Evolutionary conservation across 176 grass and related monocot species (phyloP), one percentile per base, ranked within the genome.

Genomic region (Elaeis guineensis): DNA sequence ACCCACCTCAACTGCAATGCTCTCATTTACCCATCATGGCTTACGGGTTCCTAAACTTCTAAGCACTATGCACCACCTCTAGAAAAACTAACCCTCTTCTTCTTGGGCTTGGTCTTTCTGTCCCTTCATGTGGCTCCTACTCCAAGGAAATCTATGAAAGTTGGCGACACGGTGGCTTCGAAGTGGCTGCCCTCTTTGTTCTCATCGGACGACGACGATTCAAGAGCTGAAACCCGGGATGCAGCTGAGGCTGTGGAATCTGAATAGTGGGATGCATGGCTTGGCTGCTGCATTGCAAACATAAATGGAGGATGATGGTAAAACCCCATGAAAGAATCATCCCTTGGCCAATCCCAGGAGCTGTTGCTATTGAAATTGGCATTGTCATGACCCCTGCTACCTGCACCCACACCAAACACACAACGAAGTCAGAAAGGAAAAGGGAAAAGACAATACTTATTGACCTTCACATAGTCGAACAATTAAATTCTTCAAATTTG

Each of bases 91-190:
- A 16, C 44, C 32, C 17, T 20, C 52, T 55, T 15, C 17, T 55
- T 20, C 52, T 55, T n/a, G 17, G 9, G 35, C 35, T 44, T 44
- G 35, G 35, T 1, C 35, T 12, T 44, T 44, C 35, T 12, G 35
- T 44, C 8, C 5, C 6, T 78, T 89, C 86, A 87, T 84, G 86
- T 87, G 22, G 80, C 80, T 53, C 91, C 91, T 32, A 96, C 91
- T 17, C 91, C 91, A 54, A 96, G 91, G 70, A 96, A 96, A 79
- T 96, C 86, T 49, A 96, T 96, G 78, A 87, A 96, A 26, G 86
- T 24, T 2, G 86, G 86, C 52, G 83, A 57, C 66, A 39, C 14
- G 66, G 71, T 60, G 55, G 55, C 54, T 19, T 72, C 69, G 6
- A 63, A 74, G 55, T 35, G 65, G n/a, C 59, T 51, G 52, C 66